Conservation (phyloP, 495 filamentous ascomycete species). For the Annulohypoxylon moriforme region DNA sequence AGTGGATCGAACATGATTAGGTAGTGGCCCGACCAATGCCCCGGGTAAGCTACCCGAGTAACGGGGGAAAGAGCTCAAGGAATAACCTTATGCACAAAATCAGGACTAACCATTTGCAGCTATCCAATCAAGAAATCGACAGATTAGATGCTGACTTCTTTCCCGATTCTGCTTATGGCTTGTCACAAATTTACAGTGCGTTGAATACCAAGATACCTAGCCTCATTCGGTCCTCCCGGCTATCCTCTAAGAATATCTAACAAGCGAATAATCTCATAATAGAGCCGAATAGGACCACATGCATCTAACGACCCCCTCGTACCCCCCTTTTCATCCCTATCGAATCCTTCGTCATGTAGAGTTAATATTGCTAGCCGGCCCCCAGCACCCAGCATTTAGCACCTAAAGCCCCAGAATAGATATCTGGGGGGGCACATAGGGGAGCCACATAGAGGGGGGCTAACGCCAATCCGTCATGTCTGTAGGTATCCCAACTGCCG, state of each 20-base stretch:
- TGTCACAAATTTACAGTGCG: conserved; percentile 18
- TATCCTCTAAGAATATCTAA: conserved; percentile 11
- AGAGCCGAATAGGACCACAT: conserved; percentile 17
- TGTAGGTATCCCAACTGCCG: conserved; percentile 24
- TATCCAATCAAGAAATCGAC: conserved; percentile 21
- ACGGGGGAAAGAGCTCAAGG: conserved; percentile 19
- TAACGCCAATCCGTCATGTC: conserved; percentile 20
- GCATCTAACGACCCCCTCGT: background rate
- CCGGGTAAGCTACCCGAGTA: conserved; percentile 37
- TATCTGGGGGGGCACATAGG: background rate
- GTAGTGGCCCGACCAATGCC: conserved; percentile 18
- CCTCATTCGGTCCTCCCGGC: conserved; percentile 18
- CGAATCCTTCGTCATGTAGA: conserved; percentile 12
- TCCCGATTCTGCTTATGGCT: conserved; percentile 14
- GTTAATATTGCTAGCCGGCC: conserved; percentile 1
- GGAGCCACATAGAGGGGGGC: conserved; percentile 1
- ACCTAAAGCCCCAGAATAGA: background rate
- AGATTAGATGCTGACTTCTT: conserved; percentile 4
- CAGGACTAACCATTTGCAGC: conserved; percentile 16
- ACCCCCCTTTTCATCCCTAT: conserved; percentile 7
- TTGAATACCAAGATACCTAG: conserved; percentile 4
- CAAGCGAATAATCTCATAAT: conserved; percentile 17
- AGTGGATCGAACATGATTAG: conserved; percentile 7
- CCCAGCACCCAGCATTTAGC: background rate
- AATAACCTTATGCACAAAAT: conserved; percentile 28